Evolutionary conservation across 257 asterid genomes (phyloP), one percentile per base, ranked within the genome.

Genomic region (Lavandula angustifolia): DNA sequence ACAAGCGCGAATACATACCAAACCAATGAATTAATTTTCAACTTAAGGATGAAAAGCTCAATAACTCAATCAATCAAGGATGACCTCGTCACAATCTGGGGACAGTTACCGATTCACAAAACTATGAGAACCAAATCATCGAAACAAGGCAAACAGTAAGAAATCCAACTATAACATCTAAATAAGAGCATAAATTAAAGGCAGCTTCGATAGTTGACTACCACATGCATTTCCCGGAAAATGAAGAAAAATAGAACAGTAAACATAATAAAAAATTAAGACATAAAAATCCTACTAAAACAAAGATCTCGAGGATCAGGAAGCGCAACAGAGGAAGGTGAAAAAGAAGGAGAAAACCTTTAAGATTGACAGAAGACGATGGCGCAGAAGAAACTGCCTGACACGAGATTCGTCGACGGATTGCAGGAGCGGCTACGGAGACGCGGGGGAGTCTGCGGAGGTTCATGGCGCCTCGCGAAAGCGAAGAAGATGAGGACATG

Each of bases 371-470:
- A 33, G 85, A 46, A 10, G 95, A 73, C 32, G 84, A 38, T 9
- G 85, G 70, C 33, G 75, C 76, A 66, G 94, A 54, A 67, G 85
- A 74, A 73, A 76, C 83, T 59, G 69, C 37, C 71, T 83, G 98
- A 75, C 95, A 88, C 41, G 85, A 80, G 85, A 92, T 69, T 73
- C 75, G 79, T 65, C 75, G 87, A 63, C 79, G 77, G 68, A 67
- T 69, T 18, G 72, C 70, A 37, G 84, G 82, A 60, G 84, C 54
- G 12, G 82, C 35, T 3, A 44, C 17, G 17, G 73, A 65, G 64
- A 62, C 72, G 41, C 75, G 65, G 51, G 79, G 29, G 56, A 75
- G 52, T 43, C 69, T 74, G 9, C 61, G 69, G 41, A 80, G 71
- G 12, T 47, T 64, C 31, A 27, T 76, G 54, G 66, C 69, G 74